These are phyloP conservation scores for Cylindrotheca closterium DNA, from an alignment of 108 stramenopile genomes.

Conservation along the genomic window DNA sequence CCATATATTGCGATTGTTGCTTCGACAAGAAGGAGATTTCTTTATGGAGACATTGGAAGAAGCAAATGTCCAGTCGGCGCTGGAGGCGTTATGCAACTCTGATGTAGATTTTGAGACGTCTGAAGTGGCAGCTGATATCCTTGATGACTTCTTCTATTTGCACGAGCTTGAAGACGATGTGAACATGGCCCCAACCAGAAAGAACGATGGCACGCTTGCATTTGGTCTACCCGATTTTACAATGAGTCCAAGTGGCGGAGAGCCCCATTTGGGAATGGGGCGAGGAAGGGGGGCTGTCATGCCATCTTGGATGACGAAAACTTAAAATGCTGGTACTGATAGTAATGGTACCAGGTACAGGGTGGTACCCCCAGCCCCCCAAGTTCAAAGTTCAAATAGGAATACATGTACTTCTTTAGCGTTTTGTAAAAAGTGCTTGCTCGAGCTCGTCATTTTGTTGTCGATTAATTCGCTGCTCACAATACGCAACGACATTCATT, in stretches of 20 bases:
- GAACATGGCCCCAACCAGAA: not conserved
- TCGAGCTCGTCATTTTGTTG: too few relatives aligned
- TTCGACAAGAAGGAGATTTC: not conserved
- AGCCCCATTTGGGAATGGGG: constrained; percentile 12
- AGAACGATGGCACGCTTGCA: not conserved
- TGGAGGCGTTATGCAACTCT: constrained; percentile 25
- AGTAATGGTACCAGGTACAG: too few relatives aligned
- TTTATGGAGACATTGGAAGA: constrained; percentile 10
- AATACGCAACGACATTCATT: too few relatives aligned
- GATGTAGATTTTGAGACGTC: constrained; percentile 9
- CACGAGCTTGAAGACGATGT: constrained; percentile 10
- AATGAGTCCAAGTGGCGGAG: not conserved
- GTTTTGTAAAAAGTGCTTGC: too few relatives aligned
- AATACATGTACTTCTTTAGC: too few relatives aligned
- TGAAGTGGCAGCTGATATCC: constrained; percentile 21
- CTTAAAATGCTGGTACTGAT: too few relatives aligned
- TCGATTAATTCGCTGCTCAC: too few relatives aligned
- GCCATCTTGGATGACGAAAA: constrained; percentile 36
- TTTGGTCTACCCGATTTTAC: constrained; percentile 7
- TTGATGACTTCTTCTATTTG: constrained; percentile 26
- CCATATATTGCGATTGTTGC: constrained; percentile 3
- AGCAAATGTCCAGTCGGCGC: constrained; percentile 3
- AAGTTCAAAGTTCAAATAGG: too few relatives aligned
- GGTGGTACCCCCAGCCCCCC: too few relatives aligned
- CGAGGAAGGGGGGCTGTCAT: constrained; percentile 31